These are phyloP conservation scores for Piromyces sp. DNA, from an alignment of 192 early-diverging fungal genomes.

Conservation along the genomic window DNA sequence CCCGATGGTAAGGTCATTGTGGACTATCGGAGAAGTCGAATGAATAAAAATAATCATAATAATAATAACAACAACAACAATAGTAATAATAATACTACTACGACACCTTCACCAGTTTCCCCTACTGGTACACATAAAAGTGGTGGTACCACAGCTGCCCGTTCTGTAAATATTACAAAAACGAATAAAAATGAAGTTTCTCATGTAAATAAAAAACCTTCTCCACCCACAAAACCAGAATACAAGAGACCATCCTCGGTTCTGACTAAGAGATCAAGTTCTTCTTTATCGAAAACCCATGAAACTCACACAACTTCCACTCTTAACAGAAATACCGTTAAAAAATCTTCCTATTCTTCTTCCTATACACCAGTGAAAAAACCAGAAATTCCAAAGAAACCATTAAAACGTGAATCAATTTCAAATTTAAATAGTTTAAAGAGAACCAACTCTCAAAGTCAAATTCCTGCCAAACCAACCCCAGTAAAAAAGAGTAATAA, in stretches of 20 bases:
- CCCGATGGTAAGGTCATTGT: not conserved
- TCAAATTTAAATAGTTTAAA: not conserved
- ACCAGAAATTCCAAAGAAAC: not conserved
- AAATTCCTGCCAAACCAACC: not conserved
- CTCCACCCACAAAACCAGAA: not conserved
- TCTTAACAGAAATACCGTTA: not conserved
- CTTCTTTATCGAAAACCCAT: not conserved
- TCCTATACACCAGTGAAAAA: not conserved
- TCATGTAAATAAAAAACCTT: not conserved
- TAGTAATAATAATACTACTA: no score
- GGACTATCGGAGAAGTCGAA: not conserved
- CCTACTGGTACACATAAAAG: not conserved
- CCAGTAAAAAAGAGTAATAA: not conserved
- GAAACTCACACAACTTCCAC: no score
- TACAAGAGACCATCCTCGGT: not conserved
- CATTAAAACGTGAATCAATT: not conserved
- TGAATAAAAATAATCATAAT: not conserved
- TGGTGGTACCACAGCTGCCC: no score
- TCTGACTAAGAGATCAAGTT: not conserved
- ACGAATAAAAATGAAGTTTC: not conserved
- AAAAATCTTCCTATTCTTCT: not conserved
- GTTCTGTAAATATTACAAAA: no score
- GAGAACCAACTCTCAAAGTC: not conserved
- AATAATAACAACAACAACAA: not conserved
- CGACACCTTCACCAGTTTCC: not conserved